Evolutionary conservation across 176 grass and related monocot genomes (phyloP).

Genomic region (Rhipidocladum racemiflorum): DNA sequence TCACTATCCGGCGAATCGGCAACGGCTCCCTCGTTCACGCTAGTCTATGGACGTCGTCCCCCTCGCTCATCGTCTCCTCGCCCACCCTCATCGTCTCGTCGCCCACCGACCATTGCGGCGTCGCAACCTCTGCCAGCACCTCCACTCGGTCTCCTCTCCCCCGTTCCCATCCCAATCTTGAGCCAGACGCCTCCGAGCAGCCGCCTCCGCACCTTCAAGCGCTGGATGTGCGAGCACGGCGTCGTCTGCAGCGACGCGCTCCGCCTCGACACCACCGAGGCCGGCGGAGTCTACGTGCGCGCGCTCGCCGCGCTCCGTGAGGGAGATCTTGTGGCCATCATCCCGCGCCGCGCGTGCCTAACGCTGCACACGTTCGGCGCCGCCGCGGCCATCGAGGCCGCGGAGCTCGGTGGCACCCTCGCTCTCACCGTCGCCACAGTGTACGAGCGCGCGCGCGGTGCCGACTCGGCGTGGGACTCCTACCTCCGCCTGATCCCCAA

Average conservation of each 20-base stretch:
- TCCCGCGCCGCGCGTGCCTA: conserved; percentile 72
- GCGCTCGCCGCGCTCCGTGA: conserved; percentile 50
- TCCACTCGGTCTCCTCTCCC: no score
- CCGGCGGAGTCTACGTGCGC: conserved; percentile 53
- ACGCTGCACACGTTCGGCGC: conserved; percentile 58
- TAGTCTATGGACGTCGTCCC: no score
- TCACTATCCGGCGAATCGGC: no score
- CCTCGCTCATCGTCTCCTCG: no score
- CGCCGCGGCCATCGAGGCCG: conserved; percentile 50
- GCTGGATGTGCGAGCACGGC: conserved; percentile 74
- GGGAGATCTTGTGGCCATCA: conserved; percentile 75
- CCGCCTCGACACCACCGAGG: conserved; percentile 37
- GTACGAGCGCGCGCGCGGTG: conserved; percentile 65
- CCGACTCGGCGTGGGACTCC: conserved; percentile 51
- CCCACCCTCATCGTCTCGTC: no score
- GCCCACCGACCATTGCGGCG: no score
- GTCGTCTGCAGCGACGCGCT: conserved; percentile 87
- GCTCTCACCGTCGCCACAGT: conserved; percentile 69
- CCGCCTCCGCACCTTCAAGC: conserved; percentile 65
- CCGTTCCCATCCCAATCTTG: no score
- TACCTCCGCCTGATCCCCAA: conserved; percentile 78
- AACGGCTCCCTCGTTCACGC: no score
- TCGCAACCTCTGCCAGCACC: no score
- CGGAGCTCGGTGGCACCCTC: conserved; percentile 53
- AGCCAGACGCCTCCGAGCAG: conserved; percentile 25